phyloP scores from a whole-genome alignment of 805 yeast genomes.

The Tetrapisispora iriomotensis region DNA sequence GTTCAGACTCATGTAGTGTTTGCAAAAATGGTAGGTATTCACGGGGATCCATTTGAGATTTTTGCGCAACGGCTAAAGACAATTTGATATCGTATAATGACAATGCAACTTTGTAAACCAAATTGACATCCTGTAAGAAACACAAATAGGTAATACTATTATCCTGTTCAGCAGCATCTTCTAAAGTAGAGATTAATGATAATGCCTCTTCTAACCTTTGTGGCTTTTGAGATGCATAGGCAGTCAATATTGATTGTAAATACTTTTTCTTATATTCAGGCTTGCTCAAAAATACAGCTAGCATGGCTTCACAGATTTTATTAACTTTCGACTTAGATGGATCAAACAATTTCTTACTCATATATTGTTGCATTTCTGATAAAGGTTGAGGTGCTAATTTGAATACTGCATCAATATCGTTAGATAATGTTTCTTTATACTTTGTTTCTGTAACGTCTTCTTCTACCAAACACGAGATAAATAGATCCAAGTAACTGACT shows the following conservation, averaged over 20 bases:
- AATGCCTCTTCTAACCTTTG: slow-evolving; percentile 76
- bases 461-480: slow-evolving; percentile 74
- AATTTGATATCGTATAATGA: slow-evolving; percentile 75
- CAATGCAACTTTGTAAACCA: slow-evolving; percentile 68
- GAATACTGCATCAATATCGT: slow-evolving; percentile 21
- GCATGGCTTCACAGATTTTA: slow-evolving; percentile 61
- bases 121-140: slow-evolving; percentile 81
- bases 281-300: slow-evolving; percentile 41
- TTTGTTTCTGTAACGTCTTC: slow-evolving; percentile 79
- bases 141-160: slow-evolving; percentile 73
- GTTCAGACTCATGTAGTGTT: slow-evolving; percentile 56
- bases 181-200: slow-evolving; percentile 44
- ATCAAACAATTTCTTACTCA: slow-evolving; percentile 33
- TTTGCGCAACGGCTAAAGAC: slow-evolving; percentile 81
- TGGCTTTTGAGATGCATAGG: slow-evolving; percentile 85
- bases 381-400: slow-evolving; percentile 25
- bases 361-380: slow-evolving; percentile 33
- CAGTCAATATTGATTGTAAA: slow-evolving; percentile 74
- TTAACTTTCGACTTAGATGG: slow-evolving; percentile 53
- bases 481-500: slow-evolving; percentile 73
- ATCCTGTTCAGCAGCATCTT: slow-evolving; percentile 42
- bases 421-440: slow-evolving; percentile 59
- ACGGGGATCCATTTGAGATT: slow-evolving; percentile 95
- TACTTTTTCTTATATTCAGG: slow-evolving; percentile 47
- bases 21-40: slow-evolving; percentile 92